phyloP scores from a whole-genome alignment of 371 early-diverging fungal genomes.

The Vairimorpha apis region DNA sequence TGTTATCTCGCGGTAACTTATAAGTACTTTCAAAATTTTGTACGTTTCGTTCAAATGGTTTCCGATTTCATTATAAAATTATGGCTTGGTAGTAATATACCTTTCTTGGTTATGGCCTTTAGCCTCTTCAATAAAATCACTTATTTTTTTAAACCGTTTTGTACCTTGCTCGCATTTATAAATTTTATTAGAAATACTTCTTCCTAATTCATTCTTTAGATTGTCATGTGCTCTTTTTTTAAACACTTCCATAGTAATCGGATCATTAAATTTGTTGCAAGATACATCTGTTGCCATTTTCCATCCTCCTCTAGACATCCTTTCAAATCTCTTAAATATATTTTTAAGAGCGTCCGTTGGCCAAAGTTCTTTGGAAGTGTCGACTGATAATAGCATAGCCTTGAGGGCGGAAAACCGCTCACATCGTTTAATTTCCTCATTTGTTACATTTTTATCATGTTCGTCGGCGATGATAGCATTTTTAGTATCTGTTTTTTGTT shows the following conservation, averaged over 20 bases:
- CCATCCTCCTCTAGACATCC: conserved; percentile 2
- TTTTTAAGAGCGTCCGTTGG: neutral
- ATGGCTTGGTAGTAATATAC: too few relatives aligned
- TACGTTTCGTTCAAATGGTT: too few relatives aligned
- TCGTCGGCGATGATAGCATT: neutral
- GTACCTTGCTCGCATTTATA: too few relatives aligned
- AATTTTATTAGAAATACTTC: too few relatives aligned
- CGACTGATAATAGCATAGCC: neutral
- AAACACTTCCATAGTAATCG: neutral
- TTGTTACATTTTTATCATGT: neutral
- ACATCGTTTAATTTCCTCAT: neutral
- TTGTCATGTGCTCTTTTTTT: conserved; percentile 1
- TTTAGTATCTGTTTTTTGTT: neutral
- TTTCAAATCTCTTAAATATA: neutral
- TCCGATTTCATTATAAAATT: too few relatives aligned
- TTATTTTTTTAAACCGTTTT: too few relatives aligned
- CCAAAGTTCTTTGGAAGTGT: neutral
- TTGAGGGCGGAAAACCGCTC: neutral
- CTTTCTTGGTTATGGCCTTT: too few relatives aligned
- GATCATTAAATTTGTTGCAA: neutral
- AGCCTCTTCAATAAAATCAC: too few relatives aligned
- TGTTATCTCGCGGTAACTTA: too few relatives aligned
- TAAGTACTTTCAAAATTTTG: too few relatives aligned
- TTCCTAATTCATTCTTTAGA: neutral
- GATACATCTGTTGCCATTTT: neutral